These are phyloP conservation scores for Microthlaspi erraticum DNA, from an alignment of 345 rosid species.

Conservation along the genomic window DNA sequence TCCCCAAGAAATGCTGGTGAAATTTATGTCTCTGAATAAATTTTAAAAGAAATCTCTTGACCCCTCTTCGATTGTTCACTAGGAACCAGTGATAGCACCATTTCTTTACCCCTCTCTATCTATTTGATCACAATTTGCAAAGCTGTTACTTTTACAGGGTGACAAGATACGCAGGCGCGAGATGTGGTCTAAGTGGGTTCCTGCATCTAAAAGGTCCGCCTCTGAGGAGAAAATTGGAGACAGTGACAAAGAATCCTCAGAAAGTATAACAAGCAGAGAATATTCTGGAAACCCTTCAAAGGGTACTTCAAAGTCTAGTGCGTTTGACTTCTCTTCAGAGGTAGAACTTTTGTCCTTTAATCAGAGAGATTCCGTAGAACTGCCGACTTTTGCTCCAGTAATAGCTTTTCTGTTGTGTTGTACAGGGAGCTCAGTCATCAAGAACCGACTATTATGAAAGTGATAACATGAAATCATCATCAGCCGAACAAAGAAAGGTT, in stretches of 20 bases:
- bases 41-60: constrained; percentile 2
- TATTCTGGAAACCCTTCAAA: constrained; percentile 29
- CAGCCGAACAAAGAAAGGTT: constrained; percentile 45
- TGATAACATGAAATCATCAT: constrained; percentile 40
- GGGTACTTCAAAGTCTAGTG: constrained; percentile 24
- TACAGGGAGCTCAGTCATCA: constrained; percentile 49
- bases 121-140: constrained; percentile 22
- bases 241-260: constrained; percentile 41
- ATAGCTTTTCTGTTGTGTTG: constrained; percentile 27
- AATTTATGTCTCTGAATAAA: constrained; percentile 21
- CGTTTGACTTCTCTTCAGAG: constrained; percentile 25
- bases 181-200: constrained; percentile 84
- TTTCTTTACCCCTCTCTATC: constrained; percentile 3
- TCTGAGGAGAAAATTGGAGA: constrained; percentile 49
- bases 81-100: background rate
- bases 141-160: constrained; percentile 55
- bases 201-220: constrained; percentile 48
- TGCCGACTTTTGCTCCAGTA: constrained; percentile 30
- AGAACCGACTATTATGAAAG: constrained; percentile 37
- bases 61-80: background rate
- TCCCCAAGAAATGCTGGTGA: background rate
- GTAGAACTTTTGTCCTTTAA: constrained; percentile 29
- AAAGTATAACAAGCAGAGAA: constrained; percentile 37
- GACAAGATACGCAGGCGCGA: constrained; percentile 74
- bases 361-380: constrained; percentile 42